These are phyloP conservation scores for Nyctanthes arbortristis DNA, from an alignment of 257 asterid species.

Conservation along the genomic window DNA sequence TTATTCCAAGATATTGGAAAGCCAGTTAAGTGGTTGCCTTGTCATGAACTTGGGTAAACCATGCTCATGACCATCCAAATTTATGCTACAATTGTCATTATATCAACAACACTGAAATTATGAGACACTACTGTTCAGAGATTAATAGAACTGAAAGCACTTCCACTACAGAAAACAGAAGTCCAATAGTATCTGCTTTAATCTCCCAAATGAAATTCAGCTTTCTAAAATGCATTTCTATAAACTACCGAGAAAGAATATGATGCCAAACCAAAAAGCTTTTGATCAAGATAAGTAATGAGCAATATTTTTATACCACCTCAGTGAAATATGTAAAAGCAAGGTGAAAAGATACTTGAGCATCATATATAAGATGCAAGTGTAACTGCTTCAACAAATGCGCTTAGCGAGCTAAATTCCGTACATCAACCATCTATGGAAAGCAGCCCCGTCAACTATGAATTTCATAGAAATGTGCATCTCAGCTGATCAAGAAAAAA, in stretches of 20 bases:
- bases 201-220: background rate
- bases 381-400: no score
- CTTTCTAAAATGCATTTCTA: background rate
- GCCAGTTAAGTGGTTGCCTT: background rate
- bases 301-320: constrained; percentile 15
- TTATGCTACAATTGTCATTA: background rate
- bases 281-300: background rate
- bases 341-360: no score
- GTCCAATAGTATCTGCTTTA: constrained; percentile 5
- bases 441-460: background rate
- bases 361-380: no score
- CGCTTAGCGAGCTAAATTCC: no score
- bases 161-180: background rate
- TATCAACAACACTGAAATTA: background rate
- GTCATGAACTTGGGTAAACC: constrained; percentile 10
- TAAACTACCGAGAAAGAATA: background rate
- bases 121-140: constrained; percentile 2
- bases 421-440: background rate
- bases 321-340: constrained; percentile 6
- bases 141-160: background rate
- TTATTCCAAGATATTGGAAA: background rate
- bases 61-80: constrained; percentile 12
- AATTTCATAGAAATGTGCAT: background rate
- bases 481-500: constrained; percentile 12
- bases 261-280: background rate